Conservation (phyloP, 164 flowering plant species). For the Tinospora cordifolia region DNA sequence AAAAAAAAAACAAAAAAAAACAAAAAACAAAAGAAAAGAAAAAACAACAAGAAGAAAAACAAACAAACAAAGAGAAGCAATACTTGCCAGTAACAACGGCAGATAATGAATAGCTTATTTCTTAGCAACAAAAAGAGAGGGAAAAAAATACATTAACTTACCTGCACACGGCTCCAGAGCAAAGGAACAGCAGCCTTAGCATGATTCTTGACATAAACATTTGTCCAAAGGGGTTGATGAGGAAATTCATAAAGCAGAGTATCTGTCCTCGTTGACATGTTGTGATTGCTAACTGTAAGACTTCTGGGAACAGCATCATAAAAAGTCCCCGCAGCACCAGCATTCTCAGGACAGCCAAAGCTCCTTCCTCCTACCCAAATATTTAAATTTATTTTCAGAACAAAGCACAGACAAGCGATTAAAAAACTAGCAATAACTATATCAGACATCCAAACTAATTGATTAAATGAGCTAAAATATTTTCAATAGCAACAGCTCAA, state of each 20-base stretch:
- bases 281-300: slow-evolving; percentile 69
- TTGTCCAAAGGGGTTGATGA: slow-evolving; percentile 86
- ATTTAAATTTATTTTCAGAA: neutral
- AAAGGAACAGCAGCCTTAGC: slow-evolving; percentile 87
- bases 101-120: neutral
- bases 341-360: slow-evolving; percentile 68
- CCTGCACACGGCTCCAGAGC: slow-evolving; percentile 99
- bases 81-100: no score
- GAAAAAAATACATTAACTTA: no score
- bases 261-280: slow-evolving; percentile 77
- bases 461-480: no score
- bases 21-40: no score
- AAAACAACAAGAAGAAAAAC: no score
- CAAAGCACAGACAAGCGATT: neutral
- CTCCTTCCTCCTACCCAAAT: slow-evolving; percentile 73
- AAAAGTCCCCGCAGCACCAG: slow-evolving; percentile 96
- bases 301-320: slow-evolving; percentile 89
- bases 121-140: no score
- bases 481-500: neutral
- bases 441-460: no score
- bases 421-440: neutral
- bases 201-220: slow-evolving; percentile 60
- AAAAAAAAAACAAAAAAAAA: neutral
- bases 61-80: neutral
- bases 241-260: slow-evolving; percentile 91